Conservation (phyloP, 2,329 filamentous ascomycete species). For the Penicillium sp. region DNA sequence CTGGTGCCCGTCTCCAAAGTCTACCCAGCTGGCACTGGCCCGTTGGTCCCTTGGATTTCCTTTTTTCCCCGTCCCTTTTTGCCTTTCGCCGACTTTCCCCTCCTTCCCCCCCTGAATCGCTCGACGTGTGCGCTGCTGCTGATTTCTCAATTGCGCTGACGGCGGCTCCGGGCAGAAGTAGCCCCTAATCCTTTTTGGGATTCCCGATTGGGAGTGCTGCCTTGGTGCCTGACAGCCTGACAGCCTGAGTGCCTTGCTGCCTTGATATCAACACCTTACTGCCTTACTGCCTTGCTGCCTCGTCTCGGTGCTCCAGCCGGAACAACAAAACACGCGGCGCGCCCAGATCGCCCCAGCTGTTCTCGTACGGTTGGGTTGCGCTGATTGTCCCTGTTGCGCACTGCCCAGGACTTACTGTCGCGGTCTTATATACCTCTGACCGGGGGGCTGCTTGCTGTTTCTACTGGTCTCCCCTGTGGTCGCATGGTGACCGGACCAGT, state of each 20-base stretch:
- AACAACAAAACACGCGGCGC: constrained; percentile 35
- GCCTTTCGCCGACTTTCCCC: not conserved
- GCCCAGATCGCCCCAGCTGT: constrained; percentile 9
- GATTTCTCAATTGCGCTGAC: constrained; percentile 30
- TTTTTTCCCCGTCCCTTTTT: not conserved
- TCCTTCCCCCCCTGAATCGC: constrained; percentile 22
- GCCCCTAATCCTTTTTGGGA: constrained; percentile 26
- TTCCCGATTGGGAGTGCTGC: not conserved
- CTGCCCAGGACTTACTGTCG: not conserved
- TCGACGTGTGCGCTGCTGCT: constrained; percentile 22
- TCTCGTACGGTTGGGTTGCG: not conserved
- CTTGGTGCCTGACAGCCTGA: constrained; percentile 1
- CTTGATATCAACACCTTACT: not conserved
- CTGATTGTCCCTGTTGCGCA: constrained; percentile 17
- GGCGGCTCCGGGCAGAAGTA: constrained; percentile 27
- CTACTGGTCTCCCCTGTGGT: not conserved
- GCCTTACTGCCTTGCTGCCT: constrained; percentile 17
- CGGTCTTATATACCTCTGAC: too few relatives aligned
- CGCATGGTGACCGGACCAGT: constrained; percentile 17
- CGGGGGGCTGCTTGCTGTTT: too few relatives aligned
- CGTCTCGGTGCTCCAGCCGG: constrained; percentile 10
- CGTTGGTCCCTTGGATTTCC: constrained; percentile 3
- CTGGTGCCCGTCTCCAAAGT: constrained; percentile 22
- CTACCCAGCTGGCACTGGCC: constrained; percentile 10
- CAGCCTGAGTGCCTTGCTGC: not conserved